Percentiles rank a stretch among this genome's conserved stretches.
These are phyloP conservation scores for Trametes hirsuta DNA, from an alignment of 1,284 basidiomycete genomes.

Conservation along the genomic window DNA sequence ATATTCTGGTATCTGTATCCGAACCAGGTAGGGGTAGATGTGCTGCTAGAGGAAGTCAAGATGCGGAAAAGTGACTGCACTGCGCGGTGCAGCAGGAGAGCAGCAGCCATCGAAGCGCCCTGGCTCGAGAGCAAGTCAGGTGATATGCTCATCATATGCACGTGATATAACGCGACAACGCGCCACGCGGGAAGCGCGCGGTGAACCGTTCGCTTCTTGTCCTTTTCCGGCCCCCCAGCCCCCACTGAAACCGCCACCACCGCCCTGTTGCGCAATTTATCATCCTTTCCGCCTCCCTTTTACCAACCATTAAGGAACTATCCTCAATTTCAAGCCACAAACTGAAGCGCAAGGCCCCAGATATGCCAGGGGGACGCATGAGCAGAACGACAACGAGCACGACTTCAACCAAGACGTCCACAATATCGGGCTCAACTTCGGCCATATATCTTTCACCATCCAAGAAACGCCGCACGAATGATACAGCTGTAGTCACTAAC, in stretches of 20 bases:
- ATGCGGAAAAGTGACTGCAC: neutral
- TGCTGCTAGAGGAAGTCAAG: neutral
- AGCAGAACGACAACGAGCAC: conserved; percentile 15
- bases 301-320: no score
- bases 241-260: neutral
- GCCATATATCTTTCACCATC: conserved; percentile 19
- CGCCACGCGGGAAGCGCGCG: neutral
- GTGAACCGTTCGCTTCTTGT: neutral
- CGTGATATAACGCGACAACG: conserved; percentile 1
- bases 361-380: neutral
- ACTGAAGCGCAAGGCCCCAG: neutral
- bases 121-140: no score
- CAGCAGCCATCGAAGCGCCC: neutral
- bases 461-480: conserved; percentile 12
- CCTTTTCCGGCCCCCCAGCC: neutral
- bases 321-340: neutral
- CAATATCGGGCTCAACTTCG: conserved; percentile 10
- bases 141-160: conserved; percentile 2
- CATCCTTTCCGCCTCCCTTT: no score
- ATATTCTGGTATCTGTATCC: conserved; percentile 2
- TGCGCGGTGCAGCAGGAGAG: neutral
- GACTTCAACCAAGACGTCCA: neutral
- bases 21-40: neutral
- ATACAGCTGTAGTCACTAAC: neutral
- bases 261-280: no score